Evolutionary conservation across 768 basidiomycete genomes (phyloP).

Genomic region (Pholiota microspora): DNA sequence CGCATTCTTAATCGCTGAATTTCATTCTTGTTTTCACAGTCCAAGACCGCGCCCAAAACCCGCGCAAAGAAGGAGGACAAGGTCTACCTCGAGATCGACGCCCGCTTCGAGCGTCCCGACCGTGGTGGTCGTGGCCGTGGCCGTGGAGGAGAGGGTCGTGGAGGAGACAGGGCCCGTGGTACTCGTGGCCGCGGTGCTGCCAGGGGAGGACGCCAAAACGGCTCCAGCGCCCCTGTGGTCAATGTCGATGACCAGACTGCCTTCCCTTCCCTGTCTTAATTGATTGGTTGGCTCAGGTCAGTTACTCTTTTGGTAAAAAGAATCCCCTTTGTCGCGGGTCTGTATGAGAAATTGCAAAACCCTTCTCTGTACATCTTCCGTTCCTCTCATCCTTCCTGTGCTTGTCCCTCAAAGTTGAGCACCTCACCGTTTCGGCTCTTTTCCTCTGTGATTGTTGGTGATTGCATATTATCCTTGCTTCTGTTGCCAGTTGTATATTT

Average conservation of each 20-base stretch:
- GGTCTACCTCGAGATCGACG: constrained; percentile 89
- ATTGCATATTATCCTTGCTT: constrained; percentile 20
- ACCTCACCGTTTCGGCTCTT: constrained; percentile 8
- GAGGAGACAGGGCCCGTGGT: constrained; percentile 28
- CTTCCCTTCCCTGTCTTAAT: constrained; percentile 81
- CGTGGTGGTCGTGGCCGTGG: constrained; percentile 54
- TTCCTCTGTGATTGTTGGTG: constrained; percentile 7
- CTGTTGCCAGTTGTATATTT: constrained; percentile 19
- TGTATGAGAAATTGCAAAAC: constrained; percentile 16
- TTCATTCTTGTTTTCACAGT: constrained; percentile 35
- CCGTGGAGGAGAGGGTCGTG: constrained; percentile 32
- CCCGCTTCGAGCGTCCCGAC: constrained; percentile 80
- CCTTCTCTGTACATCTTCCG: constrained; percentile 18
- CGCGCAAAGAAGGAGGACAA: constrained; percentile 87
- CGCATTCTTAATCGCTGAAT: not conserved
- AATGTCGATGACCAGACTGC: constrained; percentile 82
- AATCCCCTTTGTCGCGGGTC: constrained; percentile 14
- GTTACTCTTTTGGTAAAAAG: constrained; percentile 8
- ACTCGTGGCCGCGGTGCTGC: constrained; percentile 45
- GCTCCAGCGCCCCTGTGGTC: constrained; percentile 37
- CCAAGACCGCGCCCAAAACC: constrained; percentile 61
- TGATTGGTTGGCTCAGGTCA: constrained; percentile 2
- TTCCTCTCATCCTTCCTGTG: constrained; percentile 6
- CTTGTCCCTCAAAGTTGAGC: constrained; percentile 9
- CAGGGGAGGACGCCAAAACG: constrained; percentile 44